phyloP scores from a whole-genome alignment of 2,329 filamentous ascomycete species.

The Alternaria conjuncta region DNA sequence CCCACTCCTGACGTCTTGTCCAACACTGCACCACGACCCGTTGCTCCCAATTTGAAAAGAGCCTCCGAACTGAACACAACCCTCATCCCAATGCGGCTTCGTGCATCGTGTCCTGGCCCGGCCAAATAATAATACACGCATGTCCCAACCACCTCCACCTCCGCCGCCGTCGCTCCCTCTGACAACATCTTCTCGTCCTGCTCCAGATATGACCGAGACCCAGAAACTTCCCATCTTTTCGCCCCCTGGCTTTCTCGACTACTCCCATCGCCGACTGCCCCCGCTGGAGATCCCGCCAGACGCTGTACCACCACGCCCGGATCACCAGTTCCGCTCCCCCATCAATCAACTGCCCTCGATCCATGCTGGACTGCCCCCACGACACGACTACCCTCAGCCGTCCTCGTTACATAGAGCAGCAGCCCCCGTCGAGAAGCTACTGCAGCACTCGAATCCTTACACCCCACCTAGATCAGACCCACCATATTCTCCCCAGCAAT shows the following conservation, averaged over 20 bases:
- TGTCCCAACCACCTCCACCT: constrained; percentile 51
- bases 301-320: constrained; percentile 46
- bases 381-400: constrained; percentile 37
- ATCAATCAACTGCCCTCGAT: constrained; percentile 48
- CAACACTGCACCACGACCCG: constrained; percentile 48
- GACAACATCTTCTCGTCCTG: constrained; percentile 41
- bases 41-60: constrained; percentile 43
- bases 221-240: constrained; percentile 53
- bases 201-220: constrained; percentile 54
- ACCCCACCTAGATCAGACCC: constrained; percentile 50
- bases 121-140: constrained; percentile 53
- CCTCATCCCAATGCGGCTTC: constrained; percentile 49
- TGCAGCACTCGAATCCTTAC: constrained; percentile 45
- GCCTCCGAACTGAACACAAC: constrained; percentile 45
- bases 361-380: constrained; percentile 40
- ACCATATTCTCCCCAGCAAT: constrained; percentile 49
- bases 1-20: constrained; percentile 50
- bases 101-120: constrained; percentile 49
- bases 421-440: constrained; percentile 46
- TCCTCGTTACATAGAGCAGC: constrained; percentile 33
- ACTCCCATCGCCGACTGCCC: constrained; percentile 49
- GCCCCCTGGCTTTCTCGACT: constrained; percentile 48
- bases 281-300: constrained; percentile 49
- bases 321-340: constrained; percentile 49
- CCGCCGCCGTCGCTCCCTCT: constrained; percentile 52